Evolutionary conservation across 2,329 filamentous ascomycete species (phyloP).

Genomic region (Alternaria panax): DNA sequence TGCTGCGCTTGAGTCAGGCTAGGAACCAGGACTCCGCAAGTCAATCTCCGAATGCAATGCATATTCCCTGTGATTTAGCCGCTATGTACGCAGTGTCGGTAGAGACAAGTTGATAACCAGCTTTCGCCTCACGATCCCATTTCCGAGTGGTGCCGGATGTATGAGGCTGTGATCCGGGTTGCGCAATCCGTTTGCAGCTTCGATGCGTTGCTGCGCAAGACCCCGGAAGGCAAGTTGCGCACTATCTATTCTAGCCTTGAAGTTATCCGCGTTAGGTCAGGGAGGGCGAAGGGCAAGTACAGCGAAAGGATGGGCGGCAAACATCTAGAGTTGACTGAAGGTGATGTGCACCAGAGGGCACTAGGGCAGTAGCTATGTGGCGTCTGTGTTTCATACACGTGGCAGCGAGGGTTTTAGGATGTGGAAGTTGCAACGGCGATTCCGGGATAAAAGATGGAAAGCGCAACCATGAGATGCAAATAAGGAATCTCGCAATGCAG

Average conservation of each 20-base stretch:
- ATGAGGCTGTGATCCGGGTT: not conserved
- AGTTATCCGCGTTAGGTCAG: not conserved
- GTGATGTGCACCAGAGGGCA: not conserved
- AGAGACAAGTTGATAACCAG: not conserved
- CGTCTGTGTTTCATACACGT: not conserved
- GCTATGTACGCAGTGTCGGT: not conserved
- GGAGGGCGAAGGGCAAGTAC: not conserved
- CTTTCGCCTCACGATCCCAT: not conserved
- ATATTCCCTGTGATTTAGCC: not conserved
- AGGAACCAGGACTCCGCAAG: not conserved
- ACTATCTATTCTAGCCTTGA: not conserved
- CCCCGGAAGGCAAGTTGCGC: not conserved
- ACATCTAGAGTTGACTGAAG: not conserved
- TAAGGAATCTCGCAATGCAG: not conserved
- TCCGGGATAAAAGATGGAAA: not conserved
- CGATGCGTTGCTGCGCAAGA: not conserved
- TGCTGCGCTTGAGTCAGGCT: not conserved
- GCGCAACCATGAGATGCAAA: not conserved
- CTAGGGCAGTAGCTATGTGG: not conserved
- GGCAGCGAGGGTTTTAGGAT: not conserved
- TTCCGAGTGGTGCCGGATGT: not conserved
- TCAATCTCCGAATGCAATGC: not conserved
- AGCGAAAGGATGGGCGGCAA: not conserved
- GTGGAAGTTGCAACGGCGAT: not conserved
- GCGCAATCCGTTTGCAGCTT: not conserved